These are phyloP conservation scores for Fusarium verrucosum DNA, from an alignment of 2,329 filamentous ascomycete species.

Conservation along the genomic window DNA sequence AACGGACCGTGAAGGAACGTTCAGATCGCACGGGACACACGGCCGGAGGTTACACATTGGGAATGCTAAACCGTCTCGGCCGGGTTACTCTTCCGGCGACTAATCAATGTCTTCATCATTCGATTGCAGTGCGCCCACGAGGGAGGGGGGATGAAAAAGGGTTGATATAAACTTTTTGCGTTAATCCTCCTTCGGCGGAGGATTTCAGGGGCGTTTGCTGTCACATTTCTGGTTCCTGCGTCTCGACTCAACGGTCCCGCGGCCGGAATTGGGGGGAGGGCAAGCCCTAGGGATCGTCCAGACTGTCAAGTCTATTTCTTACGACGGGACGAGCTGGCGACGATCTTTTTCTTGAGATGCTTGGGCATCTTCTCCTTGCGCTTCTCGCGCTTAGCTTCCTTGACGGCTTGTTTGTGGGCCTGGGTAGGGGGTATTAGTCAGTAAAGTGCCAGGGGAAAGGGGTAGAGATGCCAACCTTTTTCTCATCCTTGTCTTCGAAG, in stretches of 20 bases:
- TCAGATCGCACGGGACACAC: constrained; percentile 51
- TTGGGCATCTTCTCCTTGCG: constrained; percentile 96
- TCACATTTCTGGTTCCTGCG: constrained; percentile 5
- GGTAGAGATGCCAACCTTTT: constrained; percentile 66
- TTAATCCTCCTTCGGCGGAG: background rate
- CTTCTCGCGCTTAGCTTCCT: constrained; percentile 95
- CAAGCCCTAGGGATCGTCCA: background rate
- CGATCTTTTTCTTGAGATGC: constrained; percentile 89
- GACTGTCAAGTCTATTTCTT: constrained; percentile 61
- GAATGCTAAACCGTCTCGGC: constrained; percentile 45
- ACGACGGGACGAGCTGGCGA: constrained; percentile 68
- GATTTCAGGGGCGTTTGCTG: background rate
- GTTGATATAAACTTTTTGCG: constrained; percentile 8
- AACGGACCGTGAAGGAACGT: constrained; percentile 37
- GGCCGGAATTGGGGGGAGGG: background rate
- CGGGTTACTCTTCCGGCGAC: constrained; percentile 41
- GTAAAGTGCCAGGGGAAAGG: constrained; percentile 7
- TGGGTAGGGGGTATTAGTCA: constrained; percentile 42
- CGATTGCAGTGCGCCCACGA: constrained; percentile 48
- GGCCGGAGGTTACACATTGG: constrained; percentile 26
- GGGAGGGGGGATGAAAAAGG: background rate
- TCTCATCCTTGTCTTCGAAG: constrained; percentile 91
- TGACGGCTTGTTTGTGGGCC: constrained; percentile 86
- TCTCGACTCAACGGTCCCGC: constrained; percentile 14
- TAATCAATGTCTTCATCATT: constrained; percentile 57